These are phyloP conservation scores for Trypanosoma congolense DNA, from an alignment of 208 protist genomes.

Conservation along the genomic window DNA sequence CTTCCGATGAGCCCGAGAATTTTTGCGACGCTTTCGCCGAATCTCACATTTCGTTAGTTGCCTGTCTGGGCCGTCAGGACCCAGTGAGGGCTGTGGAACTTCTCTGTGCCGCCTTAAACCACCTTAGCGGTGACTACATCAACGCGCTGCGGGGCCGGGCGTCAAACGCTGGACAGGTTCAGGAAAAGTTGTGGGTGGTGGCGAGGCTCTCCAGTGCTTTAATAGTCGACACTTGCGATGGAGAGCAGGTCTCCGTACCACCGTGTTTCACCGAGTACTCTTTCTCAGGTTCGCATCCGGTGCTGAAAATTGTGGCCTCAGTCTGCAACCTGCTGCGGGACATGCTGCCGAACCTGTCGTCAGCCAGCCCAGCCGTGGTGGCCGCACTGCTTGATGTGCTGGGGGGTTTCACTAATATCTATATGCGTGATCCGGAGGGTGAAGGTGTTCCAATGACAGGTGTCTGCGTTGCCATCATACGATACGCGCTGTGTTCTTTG, in stretches of 20 bases:
- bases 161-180: slow-evolving; percentile 17
- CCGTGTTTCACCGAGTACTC: slow-evolving; percentile 47
- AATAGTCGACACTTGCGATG: slow-evolving; percentile 57
- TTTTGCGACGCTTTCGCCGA: slow-evolving; percentile 56
- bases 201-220: slow-evolving; percentile 55
- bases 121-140: slow-evolving; percentile 3
- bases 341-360: slow-evolving; percentile 7
- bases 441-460: slow-evolving; percentile 32
- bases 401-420: slow-evolving; percentile 45
- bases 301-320: slow-evolving; percentile 22
- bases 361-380: slow-evolving; percentile 53
- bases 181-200: slow-evolving; percentile 58
- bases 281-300: slow-evolving; percentile 16
- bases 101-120: slow-evolving; percentile 12
- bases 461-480: slow-evolving; percentile 30
- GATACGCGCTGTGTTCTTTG: slow-evolving; percentile 39
- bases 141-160: background rate
- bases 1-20: slow-evolving; percentile 37
- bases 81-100: slow-evolving; percentile 5
- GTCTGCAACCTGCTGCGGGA: slow-evolving; percentile 8
- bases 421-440: slow-evolving; percentile 33
- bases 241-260: slow-evolving; percentile 70
- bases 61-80: slow-evolving; percentile 49
- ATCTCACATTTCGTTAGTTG: slow-evolving; percentile 67
- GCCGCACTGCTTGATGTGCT: slow-evolving; percentile 51